Evolutionary conservation across 768 basidiomycete genomes (phyloP).

Genomic region (Mycena pura): DNA sequence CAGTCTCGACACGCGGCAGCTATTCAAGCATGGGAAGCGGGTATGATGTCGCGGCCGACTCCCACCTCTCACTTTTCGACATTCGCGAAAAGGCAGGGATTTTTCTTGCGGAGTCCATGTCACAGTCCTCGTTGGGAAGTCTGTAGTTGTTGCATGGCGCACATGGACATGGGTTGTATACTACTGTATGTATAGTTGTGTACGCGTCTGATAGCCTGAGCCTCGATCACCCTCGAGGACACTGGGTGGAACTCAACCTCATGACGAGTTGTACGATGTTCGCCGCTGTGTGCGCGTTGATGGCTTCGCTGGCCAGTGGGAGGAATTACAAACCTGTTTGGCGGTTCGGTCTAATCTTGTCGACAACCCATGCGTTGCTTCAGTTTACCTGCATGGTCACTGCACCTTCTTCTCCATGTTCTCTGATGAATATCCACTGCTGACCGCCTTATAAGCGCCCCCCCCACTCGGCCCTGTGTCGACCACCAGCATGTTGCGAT

Average conservation of each 20-base stretch:
- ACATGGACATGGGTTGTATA: too few relatives aligned
- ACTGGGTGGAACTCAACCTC: too few relatives aligned
- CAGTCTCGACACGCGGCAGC: conserved; percentile 5
- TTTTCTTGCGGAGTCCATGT: neutral
- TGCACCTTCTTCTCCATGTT: conserved; percentile 3
- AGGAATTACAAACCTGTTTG: neutral
- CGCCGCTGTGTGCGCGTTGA: too few relatives aligned
- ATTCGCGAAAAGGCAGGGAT: neutral
- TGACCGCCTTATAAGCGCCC: neutral
- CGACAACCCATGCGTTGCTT: neutral
- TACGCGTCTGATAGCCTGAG: too few relatives aligned
- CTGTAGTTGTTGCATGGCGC: neutral
- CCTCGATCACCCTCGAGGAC: too few relatives aligned
- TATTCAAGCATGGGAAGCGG: conserved; percentile 19
- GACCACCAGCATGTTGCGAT: conserved; percentile 11
- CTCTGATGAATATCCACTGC: neutral
- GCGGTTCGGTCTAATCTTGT: neutral
- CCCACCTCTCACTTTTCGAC: conserved; percentile 5
- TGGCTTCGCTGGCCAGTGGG: too few relatives aligned
- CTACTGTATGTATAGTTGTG: too few relatives aligned
- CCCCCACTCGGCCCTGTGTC: neutral
- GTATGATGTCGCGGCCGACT: conserved; percentile 1
- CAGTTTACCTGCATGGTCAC: neutral
- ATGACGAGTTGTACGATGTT: too few relatives aligned
- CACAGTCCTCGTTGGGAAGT: conserved; percentile 16